phyloP scores from a whole-genome alignment of 768 basidiomycete species.

The Boletus bicolor region DNA sequence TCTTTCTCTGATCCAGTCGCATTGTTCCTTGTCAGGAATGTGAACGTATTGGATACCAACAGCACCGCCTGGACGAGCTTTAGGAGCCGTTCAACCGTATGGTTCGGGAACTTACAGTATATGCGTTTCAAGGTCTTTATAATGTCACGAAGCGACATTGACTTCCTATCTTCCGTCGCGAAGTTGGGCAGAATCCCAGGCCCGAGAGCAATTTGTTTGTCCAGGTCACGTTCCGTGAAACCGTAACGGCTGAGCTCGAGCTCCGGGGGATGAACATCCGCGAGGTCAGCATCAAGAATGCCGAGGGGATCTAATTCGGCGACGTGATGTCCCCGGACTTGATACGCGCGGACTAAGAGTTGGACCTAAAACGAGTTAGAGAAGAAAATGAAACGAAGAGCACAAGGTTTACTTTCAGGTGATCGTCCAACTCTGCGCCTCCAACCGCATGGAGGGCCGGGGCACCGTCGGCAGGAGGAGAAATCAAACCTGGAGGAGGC shows the following conservation, averaged over 20 bases:
- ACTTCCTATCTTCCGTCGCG: conserved; percentile 77
- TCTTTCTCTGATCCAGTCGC: conserved; percentile 98
- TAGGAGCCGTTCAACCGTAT: neutral
- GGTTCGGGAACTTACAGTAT: conserved; percentile 66
- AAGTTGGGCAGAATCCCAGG: conserved; percentile 97
- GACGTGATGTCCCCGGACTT: conserved; percentile 96
- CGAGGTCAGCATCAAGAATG: conserved; percentile 86
- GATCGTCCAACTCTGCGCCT: conserved; percentile 83
- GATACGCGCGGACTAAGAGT: conserved; percentile 96
- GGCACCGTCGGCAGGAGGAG: conserved; percentile 73
- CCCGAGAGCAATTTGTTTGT: conserved; percentile 91
- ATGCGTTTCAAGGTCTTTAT: conserved; percentile 88
- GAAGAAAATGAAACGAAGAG: neutral
- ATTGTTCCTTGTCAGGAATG: conserved; percentile 97
- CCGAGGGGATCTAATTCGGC: conserved; percentile 96
- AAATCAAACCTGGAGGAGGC: conserved; percentile 72
- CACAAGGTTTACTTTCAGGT: conserved; percentile 70
- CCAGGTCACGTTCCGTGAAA: conserved; percentile 90
- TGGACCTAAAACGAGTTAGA: conserved; percentile 62
- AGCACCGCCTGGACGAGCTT: conserved; percentile 59
- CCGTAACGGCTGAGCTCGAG: conserved; percentile 93
- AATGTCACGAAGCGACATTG: conserved; percentile 89
- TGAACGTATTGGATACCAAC: conserved; percentile 91
- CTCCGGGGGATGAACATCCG: conserved; percentile 75
- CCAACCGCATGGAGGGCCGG: conserved; percentile 67